Conservation (phyloP, 176 grass and related monocot genomes). For the Lolium rigidum region DNA sequence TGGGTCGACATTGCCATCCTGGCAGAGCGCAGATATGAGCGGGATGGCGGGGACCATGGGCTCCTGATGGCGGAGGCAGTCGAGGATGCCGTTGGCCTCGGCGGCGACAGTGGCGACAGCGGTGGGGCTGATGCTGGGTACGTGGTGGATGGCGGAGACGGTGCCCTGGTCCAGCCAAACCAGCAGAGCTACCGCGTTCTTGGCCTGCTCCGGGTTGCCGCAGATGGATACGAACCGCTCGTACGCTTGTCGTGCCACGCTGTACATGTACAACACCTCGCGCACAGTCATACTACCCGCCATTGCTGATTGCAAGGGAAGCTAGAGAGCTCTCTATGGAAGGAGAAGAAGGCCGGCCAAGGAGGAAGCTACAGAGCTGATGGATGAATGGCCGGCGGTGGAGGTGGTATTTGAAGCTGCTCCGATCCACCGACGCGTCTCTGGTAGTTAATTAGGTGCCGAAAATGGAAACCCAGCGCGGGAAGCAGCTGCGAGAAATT, state of each 20-base stretch:
- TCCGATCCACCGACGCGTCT: background rate
- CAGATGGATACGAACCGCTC: slow-evolving; percentile 41
- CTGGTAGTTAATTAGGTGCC: background rate
- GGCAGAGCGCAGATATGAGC: slow-evolving; percentile 38
- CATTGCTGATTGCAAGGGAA: background rate
- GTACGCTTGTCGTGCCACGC: slow-evolving; percentile 40
- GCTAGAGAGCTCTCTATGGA: background rate
- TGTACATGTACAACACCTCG: slow-evolving; percentile 55
- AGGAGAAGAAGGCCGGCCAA: background rate
- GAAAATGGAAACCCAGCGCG: background rate
- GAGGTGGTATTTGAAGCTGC: background rate
- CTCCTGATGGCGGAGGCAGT: slow-evolving; percentile 37
- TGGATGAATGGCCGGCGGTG: background rate
- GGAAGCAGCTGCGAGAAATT: too few species aligned
- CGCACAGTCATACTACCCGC: slow-evolving; percentile 25
- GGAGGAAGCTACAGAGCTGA: background rate
- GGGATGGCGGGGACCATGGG: slow-evolving; percentile 37
- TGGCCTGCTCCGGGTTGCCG: slow-evolving; percentile 26
- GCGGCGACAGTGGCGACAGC: background rate
- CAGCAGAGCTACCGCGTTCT: slow-evolving; percentile 58
- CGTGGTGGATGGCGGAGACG: slow-evolving; percentile 16
- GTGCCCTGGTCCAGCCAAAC: slow-evolving; percentile 55
- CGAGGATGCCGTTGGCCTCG: slow-evolving; percentile 52
- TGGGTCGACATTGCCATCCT: slow-evolving; percentile 21
- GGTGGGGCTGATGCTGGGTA: background rate